A percentile compares a stretch with the other conserved stretches of the same genome.
Conservation (phyloP, 129 eudicot genomes). For the Logfia minima region DNA sequence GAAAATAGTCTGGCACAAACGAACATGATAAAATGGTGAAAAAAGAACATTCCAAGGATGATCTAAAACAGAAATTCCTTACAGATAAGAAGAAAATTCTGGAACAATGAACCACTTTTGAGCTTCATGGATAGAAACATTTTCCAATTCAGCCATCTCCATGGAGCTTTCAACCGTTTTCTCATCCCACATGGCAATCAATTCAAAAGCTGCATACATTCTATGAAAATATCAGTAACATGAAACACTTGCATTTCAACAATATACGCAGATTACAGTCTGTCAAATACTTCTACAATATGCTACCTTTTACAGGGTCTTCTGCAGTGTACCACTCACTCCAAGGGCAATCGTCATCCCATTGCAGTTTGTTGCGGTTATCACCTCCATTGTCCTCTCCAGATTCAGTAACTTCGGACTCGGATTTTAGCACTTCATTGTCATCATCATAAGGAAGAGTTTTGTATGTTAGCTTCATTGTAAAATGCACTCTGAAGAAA, state of each 20-base stretch:
- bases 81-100: conserved; percentile 56
- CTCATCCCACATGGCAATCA: conserved; percentile 69
- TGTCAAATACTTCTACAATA: conserved; percentile 9
- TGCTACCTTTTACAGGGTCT: conserved; percentile 80
- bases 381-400: conserved; percentile 43
- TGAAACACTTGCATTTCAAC: not conserved
- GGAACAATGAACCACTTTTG: conserved; percentile 81
- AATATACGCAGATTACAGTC: not conserved
- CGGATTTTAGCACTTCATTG: conserved; percentile 46
- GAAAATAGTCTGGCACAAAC: not conserved
- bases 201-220: conserved; percentile 63
- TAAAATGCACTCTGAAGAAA: conserved; percentile 64
- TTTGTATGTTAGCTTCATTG: conserved; percentile 83
- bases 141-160: conserved; percentile 95
- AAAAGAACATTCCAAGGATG: not conserved
- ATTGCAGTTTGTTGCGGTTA: conserved; percentile 54
- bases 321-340: conserved; percentile 95
- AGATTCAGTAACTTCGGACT: conserved; percentile 46
- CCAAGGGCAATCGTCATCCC: conserved; percentile 97
- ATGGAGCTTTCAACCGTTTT: conserved; percentile 70
- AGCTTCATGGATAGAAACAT: conserved; percentile 83
- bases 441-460: conserved; percentile 75
- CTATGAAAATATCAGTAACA: conserved; percentile 25
- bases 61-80: conserved; percentile 31
- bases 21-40: not conserved